Conservation (phyloP, 2,329 filamentous ascomycete genomes). For the Stagonosporopsis cucurbitacearum region DNA sequence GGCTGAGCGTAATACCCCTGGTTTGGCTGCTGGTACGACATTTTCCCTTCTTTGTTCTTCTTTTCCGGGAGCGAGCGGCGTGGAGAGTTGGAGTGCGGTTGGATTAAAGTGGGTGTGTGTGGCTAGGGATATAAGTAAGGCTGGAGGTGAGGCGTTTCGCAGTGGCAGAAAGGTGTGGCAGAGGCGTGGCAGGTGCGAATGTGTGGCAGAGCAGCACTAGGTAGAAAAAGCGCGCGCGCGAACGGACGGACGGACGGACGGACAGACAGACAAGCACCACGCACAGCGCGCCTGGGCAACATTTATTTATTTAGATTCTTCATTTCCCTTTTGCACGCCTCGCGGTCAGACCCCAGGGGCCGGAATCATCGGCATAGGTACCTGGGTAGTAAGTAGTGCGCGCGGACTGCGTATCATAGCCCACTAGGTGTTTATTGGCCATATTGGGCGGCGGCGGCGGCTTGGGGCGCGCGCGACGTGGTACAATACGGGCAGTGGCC, state of each 20-base stretch:
- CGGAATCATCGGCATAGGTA: conserved; percentile 2
- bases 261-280: neutral
- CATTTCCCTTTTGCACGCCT: no score
- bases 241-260: neutral
- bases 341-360: neutral
- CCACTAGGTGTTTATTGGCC: no score
- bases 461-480: neutral
- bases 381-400: no score
- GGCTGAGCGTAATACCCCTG: conserved; percentile 37
- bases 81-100: conserved; percentile 9
- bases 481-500: no score
- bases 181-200: neutral
- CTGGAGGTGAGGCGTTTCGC: neutral
- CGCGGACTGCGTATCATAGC: no score
- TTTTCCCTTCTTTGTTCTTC: no score
- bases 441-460: no score
- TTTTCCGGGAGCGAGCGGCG: no score
- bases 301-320: neutral
- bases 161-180: neutral
- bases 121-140: neutral
- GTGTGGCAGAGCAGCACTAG: neutral
- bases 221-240: no score
- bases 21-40: conserved; percentile 29
- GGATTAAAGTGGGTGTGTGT: conserved; percentile 13
- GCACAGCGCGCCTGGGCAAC: neutral